phyloP scores from a whole-genome alignment of 192 early-diverging fungal genomes.

The Gigaspora rosea region DNA sequence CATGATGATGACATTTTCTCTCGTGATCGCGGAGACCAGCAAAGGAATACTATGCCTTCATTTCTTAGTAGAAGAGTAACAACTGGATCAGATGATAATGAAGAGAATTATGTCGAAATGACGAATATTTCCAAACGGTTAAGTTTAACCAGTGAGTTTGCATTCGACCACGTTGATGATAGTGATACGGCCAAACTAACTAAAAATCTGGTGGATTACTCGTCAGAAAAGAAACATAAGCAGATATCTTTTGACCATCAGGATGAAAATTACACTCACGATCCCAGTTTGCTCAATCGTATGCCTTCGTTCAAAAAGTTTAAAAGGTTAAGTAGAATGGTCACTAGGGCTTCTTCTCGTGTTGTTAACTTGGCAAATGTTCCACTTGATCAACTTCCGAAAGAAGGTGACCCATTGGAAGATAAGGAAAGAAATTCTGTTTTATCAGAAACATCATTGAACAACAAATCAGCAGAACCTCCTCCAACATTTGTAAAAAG shows the following conservation, averaged over 20 bases:
- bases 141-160: constrained; percentile 15
- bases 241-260: neutral
- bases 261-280: neutral
- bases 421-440: neutral
- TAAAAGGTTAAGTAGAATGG: constrained; percentile 20
- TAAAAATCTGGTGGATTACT: neutral
- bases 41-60: neutral
- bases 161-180: constrained; percentile 17
- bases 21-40: neutral
- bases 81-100: constrained; percentile 1
- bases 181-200: constrained; percentile 19
- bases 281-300: neutral
- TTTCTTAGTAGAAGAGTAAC: constrained; percentile 14
- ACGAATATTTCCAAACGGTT: neutral
- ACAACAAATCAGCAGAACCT: neutral
- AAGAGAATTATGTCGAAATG: constrained; percentile 18
- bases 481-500: neutral
- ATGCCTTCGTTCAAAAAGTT: neutral
- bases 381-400: neutral
- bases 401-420: neutral
- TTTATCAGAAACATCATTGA: neutral
- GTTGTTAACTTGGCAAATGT: constrained; percentile 27
- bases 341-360: constrained; percentile 25
- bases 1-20: no score
- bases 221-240: neutral